Percentiles rank a stretch among this genome's conserved stretches.
phyloP scores from a whole-genome alignment of 176 grass and related monocot species.

The Eragrostis curvula region DNA sequence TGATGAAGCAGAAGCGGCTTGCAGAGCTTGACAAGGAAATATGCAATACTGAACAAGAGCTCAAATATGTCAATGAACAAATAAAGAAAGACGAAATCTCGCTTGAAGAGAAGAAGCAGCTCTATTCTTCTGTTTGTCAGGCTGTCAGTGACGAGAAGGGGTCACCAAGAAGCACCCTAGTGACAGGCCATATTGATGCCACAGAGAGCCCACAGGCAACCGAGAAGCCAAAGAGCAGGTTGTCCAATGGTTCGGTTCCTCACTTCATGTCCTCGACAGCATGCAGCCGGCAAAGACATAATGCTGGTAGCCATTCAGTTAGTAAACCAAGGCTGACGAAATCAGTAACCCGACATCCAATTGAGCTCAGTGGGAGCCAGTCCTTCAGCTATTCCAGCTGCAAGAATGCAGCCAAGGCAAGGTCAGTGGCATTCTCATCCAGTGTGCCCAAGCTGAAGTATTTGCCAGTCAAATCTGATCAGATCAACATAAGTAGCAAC shows the following conservation, averaged over 20 bases:
- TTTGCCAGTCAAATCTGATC: constrained; percentile 42
- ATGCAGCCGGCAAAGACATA: constrained; percentile 75
- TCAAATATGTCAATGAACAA: constrained; percentile 51
- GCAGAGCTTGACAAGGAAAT: constrained; percentile 69
- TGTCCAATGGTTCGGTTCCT: constrained; percentile 43
- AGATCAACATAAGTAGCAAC: constrained; percentile 51
- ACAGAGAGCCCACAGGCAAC: constrained; percentile 44
- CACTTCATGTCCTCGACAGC: constrained; percentile 82
- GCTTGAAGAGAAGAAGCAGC: constrained; percentile 56
- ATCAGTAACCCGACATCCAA: constrained; percentile 41
- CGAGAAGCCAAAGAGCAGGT: constrained; percentile 40
- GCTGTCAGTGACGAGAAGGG: constrained; percentile 49
- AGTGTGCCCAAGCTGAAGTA: constrained; percentile 28
- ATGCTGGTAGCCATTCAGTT: constrained; percentile 40
- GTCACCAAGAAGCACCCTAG: constrained; percentile 83
- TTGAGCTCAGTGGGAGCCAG: constrained; percentile 60
- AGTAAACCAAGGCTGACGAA: constrained; percentile 54
- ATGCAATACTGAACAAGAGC: constrained; percentile 59
- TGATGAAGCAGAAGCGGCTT: constrained; percentile 56
- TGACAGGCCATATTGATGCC: constrained; percentile 55
- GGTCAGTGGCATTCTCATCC: constrained; percentile 42
- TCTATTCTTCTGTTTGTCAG: constrained; percentile 28
- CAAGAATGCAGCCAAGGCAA: constrained; percentile 53
- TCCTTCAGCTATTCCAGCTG: constrained; percentile 56
- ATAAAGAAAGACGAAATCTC: constrained; percentile 61